Evolutionary conservation across 768 basidiomycete species (phyloP), one percentile per base, ranked within the genome.

Genomic region (Suillus plorans): DNA sequence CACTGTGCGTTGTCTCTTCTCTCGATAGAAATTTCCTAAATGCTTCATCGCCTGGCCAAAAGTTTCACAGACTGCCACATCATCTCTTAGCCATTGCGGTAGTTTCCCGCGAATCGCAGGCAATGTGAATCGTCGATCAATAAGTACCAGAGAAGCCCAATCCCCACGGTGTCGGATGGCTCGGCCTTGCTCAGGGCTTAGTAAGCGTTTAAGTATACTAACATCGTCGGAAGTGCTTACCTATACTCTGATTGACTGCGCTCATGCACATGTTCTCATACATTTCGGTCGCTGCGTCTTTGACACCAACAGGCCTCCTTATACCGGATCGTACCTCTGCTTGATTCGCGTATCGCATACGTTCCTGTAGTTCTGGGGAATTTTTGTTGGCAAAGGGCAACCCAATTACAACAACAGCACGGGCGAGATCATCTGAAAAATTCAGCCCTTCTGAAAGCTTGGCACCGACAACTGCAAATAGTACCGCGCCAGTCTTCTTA

Each of bases 211-310:
- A 10, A 60, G 31, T 41, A 10, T 45, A 42, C 28, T 4, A 31
- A 31, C 45, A 18, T 12, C 22, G 14, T 60, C 50, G 42, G 22
- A 3, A 18, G 3, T 50, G 49, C 89, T 63, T 58, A 93, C 96
- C 97, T 66, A 99, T 97, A 63, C 92, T 94, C 74, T 99, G 97
- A 76, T 99, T 99, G 61, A 99, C 95, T 0, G 95, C 92, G 68
- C 89, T 91, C 90, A 92, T 93, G 70, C 92, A 93, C 84, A 93
- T 85, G 70, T 93, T 94, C 80, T 92, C 91, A 74, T 95, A 98
- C 62, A 97, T 79, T 77, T 95, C 94, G 25, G 87, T 82, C 5
- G 86, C 91, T 6, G 92, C 89, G 67, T 92, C 88, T 63, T 85
- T 87, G 63, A 80, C 73, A 12, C 84, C 82, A 0, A 71, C 61